Evolutionary conservation across 2,329 filamentous ascomycete species (phyloP).

Genomic region (Fusarium graminum): DNA sequence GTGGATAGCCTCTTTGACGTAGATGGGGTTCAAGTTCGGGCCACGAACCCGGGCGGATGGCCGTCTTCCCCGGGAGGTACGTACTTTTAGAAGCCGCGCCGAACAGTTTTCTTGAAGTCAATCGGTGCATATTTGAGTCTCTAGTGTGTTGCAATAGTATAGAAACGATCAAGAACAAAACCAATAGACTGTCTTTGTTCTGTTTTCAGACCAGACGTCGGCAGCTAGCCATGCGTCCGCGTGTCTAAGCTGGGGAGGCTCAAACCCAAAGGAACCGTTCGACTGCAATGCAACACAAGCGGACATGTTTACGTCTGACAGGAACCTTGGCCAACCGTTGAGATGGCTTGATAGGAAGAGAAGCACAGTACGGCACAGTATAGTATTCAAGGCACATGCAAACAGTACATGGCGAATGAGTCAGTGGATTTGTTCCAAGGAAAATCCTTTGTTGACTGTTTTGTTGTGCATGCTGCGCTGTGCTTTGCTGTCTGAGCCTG

Average conservation of each 20-base stretch:
- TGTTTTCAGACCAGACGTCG: conserved; percentile 26
- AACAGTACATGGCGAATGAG: background rate
- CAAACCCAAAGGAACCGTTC: conserved; percentile 24
- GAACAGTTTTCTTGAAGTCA: conserved; percentile 10
- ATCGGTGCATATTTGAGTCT: background rate
- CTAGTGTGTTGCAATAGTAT: conserved; percentile 3
- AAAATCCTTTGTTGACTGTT: conserved; percentile 9
- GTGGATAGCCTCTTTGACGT: conserved; percentile 30
- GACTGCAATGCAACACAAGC: conserved; percentile 43
- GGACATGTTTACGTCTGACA: conserved; percentile 12
- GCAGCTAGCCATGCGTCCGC: conserved; percentile 42
- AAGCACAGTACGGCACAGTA: background rate
- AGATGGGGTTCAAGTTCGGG: conserved; percentile 29
- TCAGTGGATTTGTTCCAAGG: background rate
- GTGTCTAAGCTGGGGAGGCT: conserved; percentile 28
- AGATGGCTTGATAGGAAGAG: conserved; percentile 1
- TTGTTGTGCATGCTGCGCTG: conserved; percentile 2
- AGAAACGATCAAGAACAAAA: conserved; percentile 10
- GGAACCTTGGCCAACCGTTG: conserved; percentile 16
- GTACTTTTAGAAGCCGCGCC: conserved; percentile 33
- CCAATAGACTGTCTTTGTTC: conserved; percentile 20
- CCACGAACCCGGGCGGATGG: conserved; percentile 27
- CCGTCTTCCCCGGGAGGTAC: conserved; percentile 36
- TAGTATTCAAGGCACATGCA: background rate
- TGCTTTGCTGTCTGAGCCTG: conserved; percentile 9